phyloP scores from a whole-genome alignment of 805 yeast genomes.

The Pichia eremophila region DNA sequence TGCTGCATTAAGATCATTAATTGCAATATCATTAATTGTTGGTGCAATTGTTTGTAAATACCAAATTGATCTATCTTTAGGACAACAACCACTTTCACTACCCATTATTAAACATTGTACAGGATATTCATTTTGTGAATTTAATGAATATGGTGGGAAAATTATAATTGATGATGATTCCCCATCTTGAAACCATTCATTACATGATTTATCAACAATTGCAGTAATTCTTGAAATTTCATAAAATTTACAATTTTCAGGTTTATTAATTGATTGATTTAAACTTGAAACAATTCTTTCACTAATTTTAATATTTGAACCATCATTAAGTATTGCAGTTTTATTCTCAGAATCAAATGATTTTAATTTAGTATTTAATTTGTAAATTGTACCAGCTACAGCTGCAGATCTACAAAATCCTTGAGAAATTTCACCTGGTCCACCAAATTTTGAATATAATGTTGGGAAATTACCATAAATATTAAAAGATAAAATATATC shows the following conservation, averaged over 20 bases:
- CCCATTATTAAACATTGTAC: slow-evolving; percentile 87
- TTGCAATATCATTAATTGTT: slow-evolving; percentile 45
- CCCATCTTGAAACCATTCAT: slow-evolving; percentile 82
- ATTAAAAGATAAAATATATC: slow-evolving; percentile 78
- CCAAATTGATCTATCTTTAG: slow-evolving; percentile 85
- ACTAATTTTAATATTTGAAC: slow-evolving; percentile 60
- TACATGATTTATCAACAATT: slow-evolving; percentile 77
- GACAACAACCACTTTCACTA: slow-evolving; percentile 80
- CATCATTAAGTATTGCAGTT: slow-evolving; percentile 67
- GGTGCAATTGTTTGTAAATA: slow-evolving; percentile 72
- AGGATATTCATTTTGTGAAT: slow-evolving; percentile 54
- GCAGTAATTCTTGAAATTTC: slow-evolving; percentile 71
- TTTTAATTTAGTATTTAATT: slow-evolving; percentile 57
- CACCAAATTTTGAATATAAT: slow-evolving; percentile 85
- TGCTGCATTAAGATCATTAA: slow-evolving; percentile 72
- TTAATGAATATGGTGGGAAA: slow-evolving; percentile 79
- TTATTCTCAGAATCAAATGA: slow-evolving; percentile 59
- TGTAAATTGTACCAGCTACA: slow-evolving; percentile 93
- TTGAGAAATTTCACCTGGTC: slow-evolving; percentile 91
- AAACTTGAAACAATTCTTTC: slow-evolving; percentile 78
- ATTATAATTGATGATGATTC: slow-evolving; percentile 84
- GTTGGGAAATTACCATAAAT: slow-evolving; percentile 94
- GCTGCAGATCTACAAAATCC: slow-evolving; percentile 98
- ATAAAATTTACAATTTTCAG: slow-evolving; percentile 28
- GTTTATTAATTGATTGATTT: slow-evolving; percentile 44